These are phyloP conservation scores for Kandelia obovata DNA, from an alignment of 345 rosid genomes.

Conservation along the genomic window DNA sequence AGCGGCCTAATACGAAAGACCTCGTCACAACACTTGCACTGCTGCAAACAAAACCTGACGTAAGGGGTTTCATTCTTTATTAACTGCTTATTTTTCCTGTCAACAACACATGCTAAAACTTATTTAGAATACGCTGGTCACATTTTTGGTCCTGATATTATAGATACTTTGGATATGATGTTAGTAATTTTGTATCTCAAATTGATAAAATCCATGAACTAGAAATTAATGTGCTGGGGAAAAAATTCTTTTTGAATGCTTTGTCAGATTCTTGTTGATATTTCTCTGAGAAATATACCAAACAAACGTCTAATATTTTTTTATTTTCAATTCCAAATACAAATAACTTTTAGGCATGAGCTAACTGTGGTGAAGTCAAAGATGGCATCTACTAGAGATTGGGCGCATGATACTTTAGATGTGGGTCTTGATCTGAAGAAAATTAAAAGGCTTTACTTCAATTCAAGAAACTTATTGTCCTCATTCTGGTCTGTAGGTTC, in stretches of 20 bases:
- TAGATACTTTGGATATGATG: neutral
- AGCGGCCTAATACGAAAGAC: constrained; percentile 82
- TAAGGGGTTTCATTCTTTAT: constrained; percentile 33
- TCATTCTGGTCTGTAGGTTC: constrained; percentile 50
- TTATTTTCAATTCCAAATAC: too few relatives aligned
- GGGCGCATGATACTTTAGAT: too few relatives aligned
- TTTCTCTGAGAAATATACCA: too few relatives aligned
- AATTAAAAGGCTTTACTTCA: neutral
- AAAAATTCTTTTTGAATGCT: too few relatives aligned
- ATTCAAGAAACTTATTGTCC: neutral
- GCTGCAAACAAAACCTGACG: constrained; percentile 75
- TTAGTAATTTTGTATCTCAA: too few relatives aligned
- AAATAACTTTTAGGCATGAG: too few relatives aligned
- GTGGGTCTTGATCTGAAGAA: neutral
- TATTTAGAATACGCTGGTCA: neutral
- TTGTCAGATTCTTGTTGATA: too few relatives aligned
- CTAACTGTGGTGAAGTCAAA: too few relatives aligned
- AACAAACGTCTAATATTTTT: too few relatives aligned
- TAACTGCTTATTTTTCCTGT: neutral
- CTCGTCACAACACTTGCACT: constrained; percentile 70
- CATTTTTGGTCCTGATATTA: neutral
- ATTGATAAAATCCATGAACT: too few relatives aligned
- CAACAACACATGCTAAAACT: neutral
- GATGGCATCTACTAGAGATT: too few relatives aligned
- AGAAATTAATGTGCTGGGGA: too few relatives aligned